Percentiles rank a stretch among this genome's conserved stretches.
Conservation (phyloP, 345 rosid species). For the Boechera retrofracta region DNA sequence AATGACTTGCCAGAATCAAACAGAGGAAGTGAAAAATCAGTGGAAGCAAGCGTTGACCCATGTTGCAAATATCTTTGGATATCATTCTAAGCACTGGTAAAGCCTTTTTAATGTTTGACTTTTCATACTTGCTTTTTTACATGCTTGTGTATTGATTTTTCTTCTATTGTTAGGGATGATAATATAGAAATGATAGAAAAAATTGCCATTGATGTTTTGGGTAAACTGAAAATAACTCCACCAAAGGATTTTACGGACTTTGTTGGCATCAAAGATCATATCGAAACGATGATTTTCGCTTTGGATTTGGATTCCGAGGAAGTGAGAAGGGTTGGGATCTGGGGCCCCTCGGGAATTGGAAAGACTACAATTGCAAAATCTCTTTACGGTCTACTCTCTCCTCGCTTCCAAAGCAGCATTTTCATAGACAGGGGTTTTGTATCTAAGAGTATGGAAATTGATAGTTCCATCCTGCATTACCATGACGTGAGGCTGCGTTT, state of each 20-base stretch:
- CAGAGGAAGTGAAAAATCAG: too few species aligned
- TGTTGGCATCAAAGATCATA: conserved; percentile 22
- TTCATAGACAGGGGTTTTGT: conserved; percentile 29
- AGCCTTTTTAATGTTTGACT: neutral
- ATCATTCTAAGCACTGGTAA: neutral
- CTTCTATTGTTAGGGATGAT: neutral
- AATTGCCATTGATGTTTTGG: conserved; percentile 17
- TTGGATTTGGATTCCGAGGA: neutral
- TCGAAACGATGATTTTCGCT: neutral
- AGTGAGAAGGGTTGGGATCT: conserved; percentile 35
- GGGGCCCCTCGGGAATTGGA: conserved; percentile 41
- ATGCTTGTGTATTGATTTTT: neutral
- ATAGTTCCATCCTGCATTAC: neutral
- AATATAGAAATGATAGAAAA: too few species aligned
- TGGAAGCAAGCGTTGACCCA: neutral
- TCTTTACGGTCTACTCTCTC: neutral
- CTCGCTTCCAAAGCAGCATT: neutral
- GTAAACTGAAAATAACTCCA: neutral
- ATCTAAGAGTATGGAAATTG: neutral
- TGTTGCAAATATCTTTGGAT: neutral
- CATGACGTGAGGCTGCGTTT: too few species aligned
- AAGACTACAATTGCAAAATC: conserved; percentile 37
- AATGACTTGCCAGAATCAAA: too few species aligned
- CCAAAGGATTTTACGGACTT: neutral
- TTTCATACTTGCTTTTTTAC: neutral